Base-by-base conservation (phyloP, 2,329 filamentous ascomycete species). In the Colletotrichum gigasporum region DNA sequence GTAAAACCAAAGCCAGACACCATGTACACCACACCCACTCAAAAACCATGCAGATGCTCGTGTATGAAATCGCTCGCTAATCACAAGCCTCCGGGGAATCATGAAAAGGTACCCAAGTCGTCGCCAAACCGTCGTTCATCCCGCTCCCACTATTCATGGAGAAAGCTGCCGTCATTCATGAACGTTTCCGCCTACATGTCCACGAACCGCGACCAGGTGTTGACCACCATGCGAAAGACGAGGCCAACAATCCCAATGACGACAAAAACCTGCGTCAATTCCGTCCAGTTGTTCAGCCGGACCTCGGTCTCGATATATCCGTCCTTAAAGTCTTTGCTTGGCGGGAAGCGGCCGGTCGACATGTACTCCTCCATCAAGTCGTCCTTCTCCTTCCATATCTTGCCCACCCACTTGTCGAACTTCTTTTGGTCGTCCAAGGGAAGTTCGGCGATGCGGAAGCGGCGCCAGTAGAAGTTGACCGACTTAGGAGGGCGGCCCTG, bases 401-500 rank as follows among this genome's bases (percentile, higher is more conserved):
- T 89, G 30, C 90, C 86, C 26, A 98, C 83, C 96, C 96, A 99
- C 3, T 83, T 72, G 61, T 96, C 93, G 72, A 99, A 99, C 6
- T 86, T 82, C 39, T 91, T 85, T 14, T 86, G 84, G 69, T 90
- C 87, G 30, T 93, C 85, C 9, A 97, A 85, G 0, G 95, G 95
- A 42, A 99, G 97, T 18, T 93, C 89, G 20, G 86, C 85, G 12
- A 97, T 75, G 32, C 87, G 86, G 78, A 97, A 97, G 9, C 94
- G 89, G 55, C 96, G 89, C 93, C 95, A 99, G 78, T 97, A 91
- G 82, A 98, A 94, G 78, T 97, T 98, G 72, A 98, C 94, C 2
- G 94, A 97, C 75, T 94, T 97, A 2, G 95, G 96, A 1, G 94
- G 91, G 1, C 92, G 88, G 11, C 96, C 94, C 75, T 96, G 88